Base-by-base conservation (phyloP, 768 basidiomycete species). In the Pulveroboletus sp. region DNA sequence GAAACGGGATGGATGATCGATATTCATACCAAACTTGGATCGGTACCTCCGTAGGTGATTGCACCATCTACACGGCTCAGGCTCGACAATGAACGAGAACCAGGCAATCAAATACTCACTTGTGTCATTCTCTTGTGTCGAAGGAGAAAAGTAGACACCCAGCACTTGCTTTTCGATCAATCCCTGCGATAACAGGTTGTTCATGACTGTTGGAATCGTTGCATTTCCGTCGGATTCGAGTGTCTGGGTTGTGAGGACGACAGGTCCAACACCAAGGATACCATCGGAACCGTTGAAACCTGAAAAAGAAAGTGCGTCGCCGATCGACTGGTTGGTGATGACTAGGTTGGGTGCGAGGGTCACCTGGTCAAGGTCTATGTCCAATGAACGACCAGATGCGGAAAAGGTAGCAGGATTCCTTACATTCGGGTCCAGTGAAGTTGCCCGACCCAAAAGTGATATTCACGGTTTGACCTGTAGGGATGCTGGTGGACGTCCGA, bases 361-460 rank as follows among this genome's bases (percentile, higher is more conserved):
- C 20, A 65, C 62, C 37, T 56, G 54, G 38, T 70, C 68, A 16
- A 53, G 39, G 38, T 64, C 56, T 68, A 37, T 20, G 11, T 48
- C n/a, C 17, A 40, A 23, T 14, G 5, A 3, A 29, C 27, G 12
- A 29, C 12, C n/a, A 27, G 7, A 6, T 16, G n/a, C 36, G 23
- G 16, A 30, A 2, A 29, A 4, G 11, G 13, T n/a, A 5, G 22
- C 13, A 6, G 27, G 3, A 11, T 6, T 32, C 16, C 34, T 42
- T 30, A 62, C 61, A 77, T 53, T 76, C 74, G 30, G 59, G 62
- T 19, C 75, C 73, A 63, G 31, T 29, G 37, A 68, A 49, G 39
- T 20, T 43, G 10, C 50, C 63, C 1, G 1, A 0, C 4, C 61
- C 56, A 43, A 48, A 64, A 10, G 37, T 44, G 4, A 50, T 32